Evolutionary conservation across 805 yeast species (phyloP), one percentile per base, ranked within the genome.

Genomic region (Soucietia sequanensis): DNA sequence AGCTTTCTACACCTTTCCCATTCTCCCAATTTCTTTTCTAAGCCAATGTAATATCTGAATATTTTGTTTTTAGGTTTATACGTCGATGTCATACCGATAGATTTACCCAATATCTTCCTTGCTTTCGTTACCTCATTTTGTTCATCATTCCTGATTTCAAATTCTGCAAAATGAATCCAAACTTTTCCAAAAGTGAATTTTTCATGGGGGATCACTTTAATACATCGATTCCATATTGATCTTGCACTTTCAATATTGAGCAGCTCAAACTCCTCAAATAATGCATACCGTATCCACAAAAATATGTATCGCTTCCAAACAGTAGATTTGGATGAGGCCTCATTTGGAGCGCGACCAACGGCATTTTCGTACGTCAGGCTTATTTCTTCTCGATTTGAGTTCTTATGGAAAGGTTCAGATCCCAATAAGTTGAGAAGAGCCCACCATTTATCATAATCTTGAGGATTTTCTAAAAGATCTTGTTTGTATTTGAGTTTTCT

Each of bases 381-480:
- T n/a, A n/a, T n/a, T n/a, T n/a, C n/a, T n/a, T n/a, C n/a, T n/a
- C n/a, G n/a, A n/a, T n/a, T n/a, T n/a, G n/a, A n/a, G n/a, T n/a
- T n/a, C 2, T 62, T 62, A 15, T 65, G 44, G 37, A 31, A 44
- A 13, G 65, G 47, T 4, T 52, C 50, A 16, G 70, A 67, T 33
- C 72, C 72, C 9, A 79, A 47, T 16, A 86, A 51, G 9, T 73
- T 66, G 2, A 87, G 39, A 48, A 80, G 81, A 0, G 75, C 54
- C 91, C 95, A 89, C 97, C 98, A 90, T 0, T 79, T 62, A 48
- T 84, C 93, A 55, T 78, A 80, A 58, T 86, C 85, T 0, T 37
- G 26, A 1, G 87, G 80, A 34, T 75, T 65, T 8, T 50, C 45
- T 5, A 50, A 39, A 10, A 85, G 46, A 14, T 60, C 64, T 3